These are phyloP conservation scores for Exophiala sp. DNA, from an alignment of 2,329 filamentous ascomycete genomes.

Conservation along the genomic window DNA sequence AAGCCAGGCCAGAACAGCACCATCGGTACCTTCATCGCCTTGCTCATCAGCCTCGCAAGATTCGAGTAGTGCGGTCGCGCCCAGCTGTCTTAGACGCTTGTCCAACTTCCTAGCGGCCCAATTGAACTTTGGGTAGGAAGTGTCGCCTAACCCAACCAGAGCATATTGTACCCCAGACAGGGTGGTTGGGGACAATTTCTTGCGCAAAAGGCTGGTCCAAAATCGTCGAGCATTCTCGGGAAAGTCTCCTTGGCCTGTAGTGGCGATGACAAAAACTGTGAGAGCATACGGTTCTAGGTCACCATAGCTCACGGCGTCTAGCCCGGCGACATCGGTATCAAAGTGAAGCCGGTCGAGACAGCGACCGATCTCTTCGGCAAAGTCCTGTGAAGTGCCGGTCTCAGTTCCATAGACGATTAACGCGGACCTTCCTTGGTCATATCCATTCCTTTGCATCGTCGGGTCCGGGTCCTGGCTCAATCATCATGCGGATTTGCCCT, in stretches of 20 bases:
- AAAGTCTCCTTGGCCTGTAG: constrained; percentile 91
- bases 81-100: constrained; percentile 78
- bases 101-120: constrained; percentile 87
- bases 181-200: constrained; percentile 68
- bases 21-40: constrained; percentile 85
- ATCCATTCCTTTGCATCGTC: constrained; percentile 10
- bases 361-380: constrained; percentile 77
- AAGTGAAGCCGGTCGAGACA: constrained; percentile 76
- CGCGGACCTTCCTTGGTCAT: constrained; percentile 36
- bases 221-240: constrained; percentile 77
- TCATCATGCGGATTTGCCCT: constrained; percentile 2
- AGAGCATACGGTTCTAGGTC: constrained; percentile 36
- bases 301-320: constrained; percentile 54
- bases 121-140: constrained; percentile 94
- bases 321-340: constrained; percentile 67
- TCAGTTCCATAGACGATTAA: constrained; percentile 90
- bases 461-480: neutral
- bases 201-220: constrained; percentile 80
- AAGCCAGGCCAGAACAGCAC: constrained; percentile 75
- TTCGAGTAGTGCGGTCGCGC: constrained; percentile 70
- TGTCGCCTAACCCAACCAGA: constrained; percentile 89
- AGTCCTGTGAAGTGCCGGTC: constrained; percentile 89
- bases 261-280: constrained; percentile 75
- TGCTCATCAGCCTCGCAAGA: constrained; percentile 89
- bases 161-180: constrained; percentile 69